phyloP scores from a whole-genome alignment of 2,329 filamentous ascomycete species.

The Apiospora malaysiana region DNA sequence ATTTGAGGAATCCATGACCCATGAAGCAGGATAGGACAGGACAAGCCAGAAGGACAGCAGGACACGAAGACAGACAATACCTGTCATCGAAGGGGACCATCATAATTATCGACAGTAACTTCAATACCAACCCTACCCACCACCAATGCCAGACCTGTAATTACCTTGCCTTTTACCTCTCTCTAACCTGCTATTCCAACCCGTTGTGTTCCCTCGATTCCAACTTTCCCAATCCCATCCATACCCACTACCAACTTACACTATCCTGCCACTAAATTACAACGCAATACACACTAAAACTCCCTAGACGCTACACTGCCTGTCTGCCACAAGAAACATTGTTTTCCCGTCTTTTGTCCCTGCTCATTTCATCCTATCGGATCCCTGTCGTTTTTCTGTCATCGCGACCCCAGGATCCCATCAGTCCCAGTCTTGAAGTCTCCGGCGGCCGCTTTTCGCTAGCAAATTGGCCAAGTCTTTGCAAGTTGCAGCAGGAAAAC shows the following conservation, averaged over 20 bases:
- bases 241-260: not conserved
- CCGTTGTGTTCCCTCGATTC: conserved; percentile 19
- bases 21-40: conserved; percentile 5
- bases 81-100: not conserved
- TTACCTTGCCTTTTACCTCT: not conserved
- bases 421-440: conserved; percentile 17
- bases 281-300: not conserved
- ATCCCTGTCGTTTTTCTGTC: conserved; percentile 12
- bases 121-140: not conserved
- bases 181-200: not conserved
- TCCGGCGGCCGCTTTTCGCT: conserved; percentile 17
- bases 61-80: not conserved
- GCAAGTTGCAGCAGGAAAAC: conserved; percentile 11
- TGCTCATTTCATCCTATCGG: conserved; percentile 18
- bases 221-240: not conserved
- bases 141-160: no score
- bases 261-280: conserved; percentile 10
- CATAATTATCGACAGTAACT: not conserved
- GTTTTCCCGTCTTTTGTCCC: conserved; percentile 17
- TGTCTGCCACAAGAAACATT: conserved; percentile 21
- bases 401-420: conserved; percentile 19
- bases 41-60: not conserved
- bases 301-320: conserved; percentile 3
- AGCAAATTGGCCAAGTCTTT: conserved; percentile 20
- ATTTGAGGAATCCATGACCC: conserved; percentile 15